Conservation (phyloP, 805 yeast species). For the Blastobotrys peoriensis region DNA sequence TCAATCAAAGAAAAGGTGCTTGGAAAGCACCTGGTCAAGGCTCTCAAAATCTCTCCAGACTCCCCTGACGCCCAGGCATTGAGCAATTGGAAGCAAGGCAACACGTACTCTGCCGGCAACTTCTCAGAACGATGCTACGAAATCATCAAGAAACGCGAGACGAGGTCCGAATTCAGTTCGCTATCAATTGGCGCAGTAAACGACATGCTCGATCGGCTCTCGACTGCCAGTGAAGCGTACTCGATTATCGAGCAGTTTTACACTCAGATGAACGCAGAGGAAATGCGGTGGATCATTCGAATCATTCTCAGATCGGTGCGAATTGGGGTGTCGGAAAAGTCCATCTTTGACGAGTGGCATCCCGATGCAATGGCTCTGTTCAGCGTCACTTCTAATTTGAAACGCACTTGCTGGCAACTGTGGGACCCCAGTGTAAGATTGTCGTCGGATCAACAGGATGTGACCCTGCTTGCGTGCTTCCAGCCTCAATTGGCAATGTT, state of each 20-base stretch:
- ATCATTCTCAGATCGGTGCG: conserved; percentile 47
- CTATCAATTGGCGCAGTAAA: conserved; percentile 48
- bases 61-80: conserved; percentile 54
- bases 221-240: conserved; percentile 28
- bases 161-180: conserved; percentile 30
- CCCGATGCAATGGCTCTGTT: conserved; percentile 66
- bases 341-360: conserved; percentile 61
- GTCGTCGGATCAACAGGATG: conserved; percentile 34
- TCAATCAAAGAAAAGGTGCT: conserved; percentile 59
- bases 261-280: conserved; percentile 50
- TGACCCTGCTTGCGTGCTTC: conserved; percentile 51
- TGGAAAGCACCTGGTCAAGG: conserved; percentile 41
- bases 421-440: conserved; percentile 45
- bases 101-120: conserved; percentile 38
- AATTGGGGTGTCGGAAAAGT: conserved; percentile 54
- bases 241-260: conserved; percentile 46
- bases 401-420: conserved; percentile 53
- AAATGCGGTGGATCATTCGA: conserved; percentile 62
- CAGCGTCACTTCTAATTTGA: conserved; percentile 59
- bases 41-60: conserved; percentile 52
- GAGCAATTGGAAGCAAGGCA: conserved; percentile 42
- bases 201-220: conserved; percentile 39
- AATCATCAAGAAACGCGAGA: conserved; percentile 45
- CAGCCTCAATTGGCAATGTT: conserved; percentile 71
- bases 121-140: conserved; percentile 46